Base-by-base conservation (phyloP, 805 yeast genomes). In the Wickerhamiella siamensis region DNA sequence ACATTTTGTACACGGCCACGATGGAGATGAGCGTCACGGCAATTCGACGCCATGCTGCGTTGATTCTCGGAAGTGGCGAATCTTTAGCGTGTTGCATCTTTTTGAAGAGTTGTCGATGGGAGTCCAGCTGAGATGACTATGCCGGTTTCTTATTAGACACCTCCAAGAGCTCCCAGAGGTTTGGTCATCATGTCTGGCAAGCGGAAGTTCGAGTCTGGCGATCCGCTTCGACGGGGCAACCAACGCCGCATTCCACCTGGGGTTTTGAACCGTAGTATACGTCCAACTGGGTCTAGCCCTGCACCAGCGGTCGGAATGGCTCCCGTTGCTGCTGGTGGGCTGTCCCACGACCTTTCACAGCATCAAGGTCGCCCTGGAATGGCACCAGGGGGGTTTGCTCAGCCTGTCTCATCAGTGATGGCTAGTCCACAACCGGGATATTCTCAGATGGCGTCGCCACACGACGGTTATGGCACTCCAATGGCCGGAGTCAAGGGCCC, bases 21-120 rank as follows among this genome's bases (percentile, higher is more conserved):
- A 48, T 34, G 14, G 46, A 32, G 5, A 58, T 36, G 6, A 59
- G 60, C 2, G 46, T 43, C 4, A 49, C 33, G 4, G 60, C 47
- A 36, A 58, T 55, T 5, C 51, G 41, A 14, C 53, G 52, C 60
- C 62, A 57, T 9, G 60, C 59, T 19, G 48, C 44, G 50, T 58
- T 58, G 43, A 58, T 54, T n/a, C 39, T 35, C 20, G 50, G 47
- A 29, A 48, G 31, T n/a, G 53, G 51, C 34, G 52, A 49, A 24
- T 45, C 51, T 8, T 47, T 19, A 4, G 47, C 48, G 45, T 52
- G 55, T 29, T 45, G 38, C 24, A 33, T 43, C n/a, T n/a, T n/a
- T n/a, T n/a, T n/a, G n/a, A n/a, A n/a, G n/a, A n/a, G n/a, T n/a
- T n/a, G n/a, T n/a, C n/a, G n/a, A n/a, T n/a, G n/a, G n/a, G n/a